phyloP scores from a whole-genome alignment of 2,329 filamentous ascomycete species.

The Didymella segeticola region DNA sequence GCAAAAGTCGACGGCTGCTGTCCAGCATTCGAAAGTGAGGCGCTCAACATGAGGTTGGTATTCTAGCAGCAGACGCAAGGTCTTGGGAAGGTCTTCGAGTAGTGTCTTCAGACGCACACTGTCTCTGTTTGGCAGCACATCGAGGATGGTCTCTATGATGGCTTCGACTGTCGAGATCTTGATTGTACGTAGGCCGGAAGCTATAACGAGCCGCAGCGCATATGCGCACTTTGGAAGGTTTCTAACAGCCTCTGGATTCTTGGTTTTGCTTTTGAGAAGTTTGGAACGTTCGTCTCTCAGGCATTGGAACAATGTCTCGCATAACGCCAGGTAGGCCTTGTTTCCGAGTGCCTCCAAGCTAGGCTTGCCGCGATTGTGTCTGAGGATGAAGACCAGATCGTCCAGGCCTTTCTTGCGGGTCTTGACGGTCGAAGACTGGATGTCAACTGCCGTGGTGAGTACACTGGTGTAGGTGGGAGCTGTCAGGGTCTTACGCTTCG shows the following conservation, averaged over 20 bases:
- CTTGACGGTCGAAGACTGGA: conserved; percentile 39
- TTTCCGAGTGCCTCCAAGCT: conserved; percentile 65
- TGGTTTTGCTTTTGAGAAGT: conserved; percentile 61
- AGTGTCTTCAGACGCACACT: conserved; percentile 69
- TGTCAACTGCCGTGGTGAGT: conserved; percentile 36
- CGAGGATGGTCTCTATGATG: conserved; percentile 80
- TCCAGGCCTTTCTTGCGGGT: conserved; percentile 60
- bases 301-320: conserved; percentile 79
- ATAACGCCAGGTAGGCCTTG: conserved; percentile 80
- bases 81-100: conserved; percentile 80
- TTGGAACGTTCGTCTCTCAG: conserved; percentile 70
- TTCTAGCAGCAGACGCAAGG: conserved; percentile 72
- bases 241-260: conserved; percentile 39
- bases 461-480: not conserved
- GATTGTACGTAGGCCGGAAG: conserved; percentile 71
- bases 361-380: conserved; percentile 57
- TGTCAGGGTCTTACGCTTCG: conserved; percentile 36
- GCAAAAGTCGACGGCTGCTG: conserved; percentile 73
- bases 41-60: conserved; percentile 82
- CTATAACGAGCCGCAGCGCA: conserved; percentile 74
- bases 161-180: conserved; percentile 79
- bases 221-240: conserved; percentile 74
- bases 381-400: conserved; percentile 63
- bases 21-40: conserved; percentile 73
- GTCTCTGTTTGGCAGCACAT: conserved; percentile 70